Evolutionary conservation across 2,329 filamentous ascomycete species (phyloP).

Genomic region (Penicillium hordei): DNA sequence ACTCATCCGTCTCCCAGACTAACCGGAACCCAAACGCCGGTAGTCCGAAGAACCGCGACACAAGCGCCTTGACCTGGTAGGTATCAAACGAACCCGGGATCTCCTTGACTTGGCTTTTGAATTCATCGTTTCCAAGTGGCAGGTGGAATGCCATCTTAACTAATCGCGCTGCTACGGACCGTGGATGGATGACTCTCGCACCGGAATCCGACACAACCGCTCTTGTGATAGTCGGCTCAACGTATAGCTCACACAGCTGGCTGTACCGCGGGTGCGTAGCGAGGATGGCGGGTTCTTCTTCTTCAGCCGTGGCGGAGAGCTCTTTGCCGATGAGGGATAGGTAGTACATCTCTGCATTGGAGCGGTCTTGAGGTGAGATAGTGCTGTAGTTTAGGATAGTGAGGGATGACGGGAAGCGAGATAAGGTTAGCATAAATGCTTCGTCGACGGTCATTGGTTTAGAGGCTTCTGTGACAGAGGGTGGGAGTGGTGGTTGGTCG

Average conservation of each 20-base stretch:
- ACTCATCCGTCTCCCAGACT: slow-evolving; percentile 88
- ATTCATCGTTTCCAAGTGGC: background rate
- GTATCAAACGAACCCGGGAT: slow-evolving; percentile 76
- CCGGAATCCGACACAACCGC: slow-evolving; percentile 40
- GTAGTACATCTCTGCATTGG: slow-evolving; percentile 92
- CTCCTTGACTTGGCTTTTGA: slow-evolving; percentile 46
- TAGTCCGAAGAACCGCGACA: slow-evolving; percentile 67
- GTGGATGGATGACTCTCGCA: slow-evolving; percentile 59
- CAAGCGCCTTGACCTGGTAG: slow-evolving; percentile 77
- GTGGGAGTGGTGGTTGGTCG: slow-evolving; percentile 45
- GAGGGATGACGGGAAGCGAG: slow-evolving; percentile 64
- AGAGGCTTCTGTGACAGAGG: slow-evolving; percentile 32
- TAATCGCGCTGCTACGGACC: slow-evolving; percentile 78
- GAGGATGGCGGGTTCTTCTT: slow-evolving; percentile 56
- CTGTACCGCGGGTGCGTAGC: slow-evolving; percentile 68
- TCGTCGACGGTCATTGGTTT: slow-evolving; percentile 63
- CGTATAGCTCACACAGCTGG: slow-evolving; percentile 74
- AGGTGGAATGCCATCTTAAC: slow-evolving; percentile 63
- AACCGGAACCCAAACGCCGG: slow-evolving; percentile 65
- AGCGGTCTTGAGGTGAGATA: slow-evolving; percentile 71
- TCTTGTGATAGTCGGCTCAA: slow-evolving; percentile 65
- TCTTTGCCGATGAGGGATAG: slow-evolving; percentile 78
- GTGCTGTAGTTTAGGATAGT: slow-evolving; percentile 59
- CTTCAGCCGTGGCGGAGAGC: slow-evolving; percentile 48
- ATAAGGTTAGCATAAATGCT: slow-evolving; percentile 84